phyloP scores from a whole-genome alignment of 139 green algal genomes.

The Chlamydomonas sp. region DNA sequence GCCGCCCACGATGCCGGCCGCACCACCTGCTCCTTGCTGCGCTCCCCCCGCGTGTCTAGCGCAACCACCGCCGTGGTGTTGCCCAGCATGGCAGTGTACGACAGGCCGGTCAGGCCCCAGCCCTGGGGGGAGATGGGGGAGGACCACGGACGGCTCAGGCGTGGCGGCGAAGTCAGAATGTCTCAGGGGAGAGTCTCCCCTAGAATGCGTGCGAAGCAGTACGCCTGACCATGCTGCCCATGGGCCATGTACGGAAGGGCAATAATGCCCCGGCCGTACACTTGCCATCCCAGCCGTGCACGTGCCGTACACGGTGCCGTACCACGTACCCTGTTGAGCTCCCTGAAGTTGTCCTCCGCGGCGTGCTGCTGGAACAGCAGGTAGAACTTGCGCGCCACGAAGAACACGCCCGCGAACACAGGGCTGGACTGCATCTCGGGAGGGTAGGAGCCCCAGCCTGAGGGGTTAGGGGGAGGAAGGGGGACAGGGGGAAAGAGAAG shows the following conservation, averaged over 20 bases:
- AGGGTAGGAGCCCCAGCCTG: conserved; percentile 44
- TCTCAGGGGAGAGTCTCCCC: background rate
- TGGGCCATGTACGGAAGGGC: too few relatives aligned
- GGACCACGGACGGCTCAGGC: background rate
- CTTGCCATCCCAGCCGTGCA: too few relatives aligned
- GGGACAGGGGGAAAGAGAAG: background rate
- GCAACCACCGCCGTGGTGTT: conserved; percentile 45
- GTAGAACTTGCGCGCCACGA: conserved; percentile 64
- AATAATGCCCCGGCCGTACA: too few relatives aligned
- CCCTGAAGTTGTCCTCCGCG: conserved; percentile 28
- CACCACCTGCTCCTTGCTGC: conserved; percentile 37
- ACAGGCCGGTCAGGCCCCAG: conserved; percentile 39
- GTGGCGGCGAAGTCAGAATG: background rate
- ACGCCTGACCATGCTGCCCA: background rate
- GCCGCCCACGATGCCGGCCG: conserved; percentile 27
- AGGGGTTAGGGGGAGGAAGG: background rate
- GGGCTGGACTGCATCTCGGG: conserved; percentile 51
- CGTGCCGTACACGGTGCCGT: too few relatives aligned
- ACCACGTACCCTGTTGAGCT: conserved; percentile 21
- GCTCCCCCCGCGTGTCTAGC: conserved; percentile 56
- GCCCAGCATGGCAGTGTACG: conserved; percentile 39
- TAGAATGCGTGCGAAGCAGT: background rate
- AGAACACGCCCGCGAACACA: conserved; percentile 66
- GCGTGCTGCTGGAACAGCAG: conserved; percentile 72
- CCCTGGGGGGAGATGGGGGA: background rate